These are phyloP conservation scores for Didymella pomorum DNA, from an alignment of 2,329 filamentous ascomycete genomes.

Conservation along the genomic window DNA sequence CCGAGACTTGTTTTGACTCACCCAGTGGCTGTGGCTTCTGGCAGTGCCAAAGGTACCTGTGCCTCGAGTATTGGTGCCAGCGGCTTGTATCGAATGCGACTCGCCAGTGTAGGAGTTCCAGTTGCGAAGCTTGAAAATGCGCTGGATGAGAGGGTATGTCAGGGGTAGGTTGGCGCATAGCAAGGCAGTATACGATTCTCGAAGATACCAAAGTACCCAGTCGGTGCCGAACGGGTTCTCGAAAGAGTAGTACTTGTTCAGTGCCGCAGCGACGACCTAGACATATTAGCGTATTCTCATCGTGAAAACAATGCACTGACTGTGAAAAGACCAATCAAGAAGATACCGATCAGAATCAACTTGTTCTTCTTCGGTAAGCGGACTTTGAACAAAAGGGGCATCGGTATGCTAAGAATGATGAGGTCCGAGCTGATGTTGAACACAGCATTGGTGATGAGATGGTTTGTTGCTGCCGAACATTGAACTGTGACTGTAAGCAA, in stretches of 20 bases:
- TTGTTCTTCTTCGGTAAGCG: conserved; percentile 59
- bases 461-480: conserved; percentile 54
- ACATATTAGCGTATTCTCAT: not conserved
- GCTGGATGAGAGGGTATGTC: conserved; percentile 65
- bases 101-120: conserved; percentile 41
- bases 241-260: conserved; percentile 71
- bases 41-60: conserved; percentile 12
- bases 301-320: conserved; percentile 21
- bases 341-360: conserved; percentile 62
- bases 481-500: conserved; percentile 41
- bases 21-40: conserved; percentile 22
- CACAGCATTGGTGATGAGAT: conserved; percentile 51
- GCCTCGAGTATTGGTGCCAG: conserved; percentile 9
- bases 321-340: conserved; percentile 60
- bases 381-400: conserved; percentile 57
- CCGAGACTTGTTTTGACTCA: conserved; percentile 21
- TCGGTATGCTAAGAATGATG: conserved; percentile 56
- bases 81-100: conserved; percentile 10
- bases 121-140: conserved; percentile 52
- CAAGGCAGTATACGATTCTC: conserved; percentile 66
- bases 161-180: conserved; percentile 69
- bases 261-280: conserved; percentile 62
- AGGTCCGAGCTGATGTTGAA: conserved; percentile 58
- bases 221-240: conserved; percentile 62
- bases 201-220: conserved; percentile 67